Evolutionary conservation across 371 early-diverging fungal species (phyloP).

Genomic region (Dinochytrium kinnereticum): DNA sequence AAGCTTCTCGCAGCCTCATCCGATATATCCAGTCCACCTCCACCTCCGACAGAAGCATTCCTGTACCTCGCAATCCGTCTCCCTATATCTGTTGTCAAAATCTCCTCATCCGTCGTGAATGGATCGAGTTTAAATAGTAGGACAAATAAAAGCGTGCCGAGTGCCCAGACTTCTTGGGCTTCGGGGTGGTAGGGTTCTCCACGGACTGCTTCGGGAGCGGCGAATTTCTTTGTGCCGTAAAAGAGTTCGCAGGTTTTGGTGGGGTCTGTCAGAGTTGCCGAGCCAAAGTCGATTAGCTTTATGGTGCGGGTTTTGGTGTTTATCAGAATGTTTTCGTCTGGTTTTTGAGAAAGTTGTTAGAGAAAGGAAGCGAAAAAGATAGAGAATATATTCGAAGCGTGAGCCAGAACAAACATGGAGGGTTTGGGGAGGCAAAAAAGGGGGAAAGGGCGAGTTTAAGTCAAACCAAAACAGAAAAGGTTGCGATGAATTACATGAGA

Average conservation of each 20-base stretch:
- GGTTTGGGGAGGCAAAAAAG: no score
- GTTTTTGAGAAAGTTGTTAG: no score
- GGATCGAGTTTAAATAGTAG: constrained; percentile 59
- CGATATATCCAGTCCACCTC: constrained; percentile 32
- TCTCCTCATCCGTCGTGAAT: constrained; percentile 53
- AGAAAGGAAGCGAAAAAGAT: no score
- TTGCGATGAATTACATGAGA: no score
- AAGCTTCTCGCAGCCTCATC: constrained; percentile 42
- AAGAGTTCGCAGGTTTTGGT: constrained; percentile 40
- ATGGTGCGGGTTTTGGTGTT: constrained; percentile 48
- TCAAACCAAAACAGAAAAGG: no score
- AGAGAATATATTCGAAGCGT: no score
- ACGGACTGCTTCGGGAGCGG: constrained; percentile 53
- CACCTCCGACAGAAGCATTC: not conserved
- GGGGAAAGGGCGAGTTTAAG: no score
- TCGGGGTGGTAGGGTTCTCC: constrained; percentile 46
- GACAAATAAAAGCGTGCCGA: constrained; percentile 59
- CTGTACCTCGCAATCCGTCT: constrained; percentile 35
- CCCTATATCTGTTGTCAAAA: constrained; percentile 44
- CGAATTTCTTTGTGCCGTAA: constrained; percentile 60
- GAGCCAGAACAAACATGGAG: no score
- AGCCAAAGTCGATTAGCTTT: constrained; percentile 63
- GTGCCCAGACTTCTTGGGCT: constrained; percentile 57
- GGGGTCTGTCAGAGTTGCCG: constrained; percentile 46
- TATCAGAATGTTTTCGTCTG: constrained; percentile 62